phyloP scores from a whole-genome alignment of 2,329 filamentous ascomycete species.

The Dactylellina cionopaga region DNA sequence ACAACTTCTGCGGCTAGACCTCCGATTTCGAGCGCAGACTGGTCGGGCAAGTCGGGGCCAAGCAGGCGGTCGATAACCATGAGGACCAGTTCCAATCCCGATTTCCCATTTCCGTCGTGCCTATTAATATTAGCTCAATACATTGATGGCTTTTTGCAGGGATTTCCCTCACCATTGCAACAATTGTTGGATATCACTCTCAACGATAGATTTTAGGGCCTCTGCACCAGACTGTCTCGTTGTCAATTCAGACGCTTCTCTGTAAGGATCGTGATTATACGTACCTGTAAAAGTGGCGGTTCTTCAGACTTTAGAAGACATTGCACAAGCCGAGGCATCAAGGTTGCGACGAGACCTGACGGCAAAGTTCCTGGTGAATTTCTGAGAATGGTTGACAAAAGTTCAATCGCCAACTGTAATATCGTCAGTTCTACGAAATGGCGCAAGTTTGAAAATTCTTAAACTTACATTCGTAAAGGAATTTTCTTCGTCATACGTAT shows the following conservation, averaged over 20 bases:
- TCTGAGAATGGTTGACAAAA: constrained; percentile 82
- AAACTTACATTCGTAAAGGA: constrained; percentile 76
- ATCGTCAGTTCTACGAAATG: constrained; percentile 4
- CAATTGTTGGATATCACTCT: constrained; percentile 88
- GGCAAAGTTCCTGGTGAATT: constrained; percentile 87
- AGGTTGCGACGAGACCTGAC: constrained; percentile 81
- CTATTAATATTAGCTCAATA: constrained; percentile 3
- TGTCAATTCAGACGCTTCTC: background rate
- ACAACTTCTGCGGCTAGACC: constrained; percentile 93
- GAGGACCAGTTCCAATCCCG: constrained; percentile 86
- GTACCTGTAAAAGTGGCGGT: constrained; percentile 78
- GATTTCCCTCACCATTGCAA: constrained; percentile 74
- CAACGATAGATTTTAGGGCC: constrained; percentile 86
- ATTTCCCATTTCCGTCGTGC: constrained; percentile 76
- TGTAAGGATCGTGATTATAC: background rate
- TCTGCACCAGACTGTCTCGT: constrained; percentile 73
- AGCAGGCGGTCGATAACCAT: constrained; percentile 92
- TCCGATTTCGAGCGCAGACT: constrained; percentile 93
- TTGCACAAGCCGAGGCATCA: constrained; percentile 85
- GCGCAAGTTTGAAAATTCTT: no score
- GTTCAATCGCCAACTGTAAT: constrained; percentile 77
- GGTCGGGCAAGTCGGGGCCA: constrained; percentile 84
- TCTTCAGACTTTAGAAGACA: constrained; percentile 86
- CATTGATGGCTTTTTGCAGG: background rate
- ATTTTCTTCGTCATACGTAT: constrained; percentile 83